phyloP scores from a whole-genome alignment of 805 yeast genomes.

The Candida insectorum region DNA sequence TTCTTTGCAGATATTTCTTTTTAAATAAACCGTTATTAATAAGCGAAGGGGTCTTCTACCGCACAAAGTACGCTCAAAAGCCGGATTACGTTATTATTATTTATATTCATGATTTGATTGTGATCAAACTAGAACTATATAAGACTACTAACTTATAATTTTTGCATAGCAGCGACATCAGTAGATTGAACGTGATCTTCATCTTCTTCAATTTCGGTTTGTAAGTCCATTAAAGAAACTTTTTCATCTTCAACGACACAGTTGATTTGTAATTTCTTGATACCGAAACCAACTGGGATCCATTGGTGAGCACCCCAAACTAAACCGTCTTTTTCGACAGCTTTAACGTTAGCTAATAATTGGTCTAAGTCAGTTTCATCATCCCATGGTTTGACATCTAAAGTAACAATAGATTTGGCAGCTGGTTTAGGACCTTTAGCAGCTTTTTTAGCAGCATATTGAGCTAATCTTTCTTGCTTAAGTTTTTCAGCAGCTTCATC shows the following conservation, averaged over 20 bases:
- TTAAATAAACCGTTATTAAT: too few species aligned
- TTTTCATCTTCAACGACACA: slow-evolving; percentile 95
- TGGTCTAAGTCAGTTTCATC: slow-evolving; percentile 96
- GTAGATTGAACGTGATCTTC: slow-evolving; percentile 99
- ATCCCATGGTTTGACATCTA: slow-evolving; percentile 99
- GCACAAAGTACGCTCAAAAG: too few species aligned
- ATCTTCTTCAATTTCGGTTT: slow-evolving; percentile 74
- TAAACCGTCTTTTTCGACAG: slow-evolving; percentile 87
- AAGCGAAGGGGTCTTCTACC: too few species aligned
- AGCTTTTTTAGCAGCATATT: slow-evolving; percentile 96
- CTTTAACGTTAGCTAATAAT: slow-evolving; percentile 81
- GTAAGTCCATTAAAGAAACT: slow-evolving; percentile 91
- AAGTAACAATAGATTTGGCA: slow-evolving; percentile 94
- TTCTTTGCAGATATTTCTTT: too few species aligned
- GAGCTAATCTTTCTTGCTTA: slow-evolving; percentile 97
- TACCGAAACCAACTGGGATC: slow-evolving; percentile 98
- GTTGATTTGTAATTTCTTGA: slow-evolving; percentile 98
- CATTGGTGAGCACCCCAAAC: slow-evolving; percentile 97
- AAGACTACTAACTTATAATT: slow-evolving; percentile 84
- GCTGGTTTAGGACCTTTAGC: slow-evolving; percentile 97
- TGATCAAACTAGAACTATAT: too few species aligned
- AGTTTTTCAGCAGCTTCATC: slow-evolving; percentile 97
- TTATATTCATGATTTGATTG: too few species aligned
- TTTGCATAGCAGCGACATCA: slow-evolving; percentile 97
- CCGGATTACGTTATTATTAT: too few species aligned